Base-by-base conservation (phyloP, 2,329 filamentous ascomycete species). In the Aspergillus quadricinctus region DNA sequence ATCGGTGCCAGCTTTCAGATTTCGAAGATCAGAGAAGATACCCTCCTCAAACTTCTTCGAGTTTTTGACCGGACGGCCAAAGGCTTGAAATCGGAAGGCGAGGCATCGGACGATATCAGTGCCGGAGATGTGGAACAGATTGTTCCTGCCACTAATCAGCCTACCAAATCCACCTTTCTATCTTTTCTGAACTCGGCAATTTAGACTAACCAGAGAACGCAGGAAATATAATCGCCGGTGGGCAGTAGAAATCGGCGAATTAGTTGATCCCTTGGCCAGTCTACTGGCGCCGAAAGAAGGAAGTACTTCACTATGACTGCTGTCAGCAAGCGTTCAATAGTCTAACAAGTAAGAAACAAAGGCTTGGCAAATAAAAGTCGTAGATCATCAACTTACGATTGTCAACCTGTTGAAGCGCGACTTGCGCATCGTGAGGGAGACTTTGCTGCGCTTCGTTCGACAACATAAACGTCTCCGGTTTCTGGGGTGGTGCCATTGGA, bases 21-120 rank as follows among this genome's bases (percentile, higher is more conserved):
- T 99, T 76, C 94, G 90, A 73, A 99, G 81, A 74, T 99, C 94
- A 46, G 94, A 99, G 78, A 99, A 99, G 77, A 99, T 97, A 66
- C 94, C 94, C 77, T 99, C 94, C 77, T 99, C 94, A 72, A 99
- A 99, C 78, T 99, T 99, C 81, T 99, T 99, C 43, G 93, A 95
- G 81, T 99, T 99, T 83, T 97, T 97, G 60, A 99, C 94, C 0
- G 94, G 94, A 56, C 94, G 90, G 67, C 94, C 94, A 72, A 99
- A 99, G 52, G 94, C 94, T 80, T 97, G 94, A 79, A 99, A 99
- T 72, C 94, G 85, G 80, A 99, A 99, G 7, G 94, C 95, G 48
- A 99, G 84, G 72, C 94, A 99, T 84, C 94, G 88, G 60, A 99
- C 94, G 70, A 99, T 99, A 76, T 99, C 94, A 66, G 94, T 99